Base-by-base conservation (phyloP, 1,284 basidiomycete genomes). In the Ganoderma meredithae region DNA sequence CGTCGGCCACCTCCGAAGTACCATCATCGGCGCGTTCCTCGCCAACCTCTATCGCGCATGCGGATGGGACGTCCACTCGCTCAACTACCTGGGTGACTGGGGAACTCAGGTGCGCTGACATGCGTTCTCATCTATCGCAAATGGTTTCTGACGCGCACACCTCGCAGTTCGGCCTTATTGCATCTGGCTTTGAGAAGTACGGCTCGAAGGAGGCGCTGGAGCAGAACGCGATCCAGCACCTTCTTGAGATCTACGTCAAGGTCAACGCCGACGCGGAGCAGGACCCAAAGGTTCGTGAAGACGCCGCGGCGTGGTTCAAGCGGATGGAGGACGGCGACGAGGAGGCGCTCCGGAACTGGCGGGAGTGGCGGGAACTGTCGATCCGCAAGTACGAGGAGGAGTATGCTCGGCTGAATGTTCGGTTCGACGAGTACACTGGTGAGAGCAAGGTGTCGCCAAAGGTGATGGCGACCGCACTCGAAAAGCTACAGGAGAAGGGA, bases 81-180 rank as follows among this genome's bases (percentile, higher is more conserved):
- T 98, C 82, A 99, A 99, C 82, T 99, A 99, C 78, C 87, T 97
- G 31, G 95, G 95, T 13, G 95, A 97, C 76, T 97, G 95, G 95
- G 95, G 95, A 49, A 97, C 94, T 49, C 95, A 95, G 85, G 94
- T 94, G 62, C 22, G 25, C 17, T 19, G 9, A 22, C 15, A 40
- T 9, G 33, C 8, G 22, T n/a, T n/a, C 3, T 49, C 22, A n/a
- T 25, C 3, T 3, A 17, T 59, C 39, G 8, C 12, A 25, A 3
- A 15, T 7, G 9, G 52, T 27, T 47, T 2, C 22, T 49, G 19
- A 1, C 33, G 9, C 27, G 58, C 17, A 19, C 22, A 19, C 17
- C 6, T n/a, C 27, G 17, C 64, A 92, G 88, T 93, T 93, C 79
- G 95, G 95, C 58, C 83, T 99, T 76, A 93, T 99, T 67, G 95